These are phyloP conservation scores for Aphanomyces stellatus DNA, from an alignment of 352 stramenopile species.

Conservation along the genomic window DNA sequence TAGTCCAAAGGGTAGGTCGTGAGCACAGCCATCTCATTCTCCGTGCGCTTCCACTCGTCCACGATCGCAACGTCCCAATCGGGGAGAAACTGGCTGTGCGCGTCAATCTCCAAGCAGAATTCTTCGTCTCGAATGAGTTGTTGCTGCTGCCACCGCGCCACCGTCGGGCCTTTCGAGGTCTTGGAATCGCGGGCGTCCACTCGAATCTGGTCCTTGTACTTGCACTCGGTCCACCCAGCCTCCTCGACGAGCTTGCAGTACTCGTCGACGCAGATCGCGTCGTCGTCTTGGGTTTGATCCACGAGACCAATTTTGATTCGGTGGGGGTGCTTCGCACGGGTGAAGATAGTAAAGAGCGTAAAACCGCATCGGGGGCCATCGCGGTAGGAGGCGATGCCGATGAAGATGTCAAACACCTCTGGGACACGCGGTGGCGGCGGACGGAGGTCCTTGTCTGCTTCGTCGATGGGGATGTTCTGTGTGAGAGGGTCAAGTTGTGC, in stretches of 20 bases:
- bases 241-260: background rate
- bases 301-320: constrained; percentile 6
- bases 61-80: background rate
- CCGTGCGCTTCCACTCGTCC: background rate
- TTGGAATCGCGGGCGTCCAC: background rate
- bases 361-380: background rate
- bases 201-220: constrained; percentile 3
- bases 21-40: constrained; percentile 27
- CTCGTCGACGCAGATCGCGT: constrained; percentile 9
- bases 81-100: background rate
- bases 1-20: constrained; percentile 14
- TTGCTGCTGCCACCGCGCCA: background rate
- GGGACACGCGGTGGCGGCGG: background rate
- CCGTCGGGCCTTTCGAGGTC: background rate
- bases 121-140: background rate
- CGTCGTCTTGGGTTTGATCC: background rate
- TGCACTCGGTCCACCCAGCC: constrained; percentile 1
- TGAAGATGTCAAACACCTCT: background rate
- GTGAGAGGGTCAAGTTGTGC: background rate
- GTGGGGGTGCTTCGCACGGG: background rate
- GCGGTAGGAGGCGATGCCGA: constrained; percentile 3
- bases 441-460: background rate
- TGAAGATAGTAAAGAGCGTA: constrained; percentile 1
- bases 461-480: background rate
- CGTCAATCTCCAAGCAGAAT: constrained; percentile 2